Evolutionary conservation across 1,139 yeast genomes (phyloP), one percentile per base, ranked within the genome.

Genomic region (Meyerozyma carpophila): DNA sequence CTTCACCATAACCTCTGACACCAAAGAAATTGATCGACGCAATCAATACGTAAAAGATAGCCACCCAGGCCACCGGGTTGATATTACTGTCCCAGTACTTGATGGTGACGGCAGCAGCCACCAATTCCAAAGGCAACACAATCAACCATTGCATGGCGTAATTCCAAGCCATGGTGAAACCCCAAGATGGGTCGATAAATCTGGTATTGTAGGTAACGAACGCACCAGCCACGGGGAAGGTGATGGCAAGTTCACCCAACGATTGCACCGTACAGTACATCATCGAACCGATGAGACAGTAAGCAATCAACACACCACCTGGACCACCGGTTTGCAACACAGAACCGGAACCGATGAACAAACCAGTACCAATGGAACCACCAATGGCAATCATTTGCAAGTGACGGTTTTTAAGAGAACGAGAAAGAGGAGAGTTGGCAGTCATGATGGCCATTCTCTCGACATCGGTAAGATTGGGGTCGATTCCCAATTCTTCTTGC

Each of bases 301-400:
- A 51, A n/a, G 53, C 51, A 38, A 51, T 50, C 24, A 51, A 38
- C 14, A 51, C 50, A 18, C 50, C 47, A 16, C 50, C 52, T 3
- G 55, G 55, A 8, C 55, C 55, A 32, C 53, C 55, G 18, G 47
- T 44, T 6, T 32, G 32, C 45, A 51, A 44, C 13, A 46, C 49
- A 29, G 41, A 25, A 8, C 53, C 55, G 9, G 52, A 48, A 32
- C 55, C 55, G 36, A 51, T 43, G 36, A 51, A 51, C 42, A 82
- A 64, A 40, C 90, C 91, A 7, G 94, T 85, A 64, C 96, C 95
- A 50, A 88, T 85, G 43, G 89, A 76, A 50, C 95, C 95, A 58
- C 95, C 95, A 54, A 88, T 82, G 41, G 95, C 94, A 60, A 88
- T 82, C 88, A 87, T 84, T 58, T 84, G 85, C 54, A 87, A 67